Evolutionary conservation across 2,329 filamentous ascomycete genomes (phyloP), one percentile per base, ranked within the genome.

Genomic region (Ceratocystis alfenasii): DNA sequence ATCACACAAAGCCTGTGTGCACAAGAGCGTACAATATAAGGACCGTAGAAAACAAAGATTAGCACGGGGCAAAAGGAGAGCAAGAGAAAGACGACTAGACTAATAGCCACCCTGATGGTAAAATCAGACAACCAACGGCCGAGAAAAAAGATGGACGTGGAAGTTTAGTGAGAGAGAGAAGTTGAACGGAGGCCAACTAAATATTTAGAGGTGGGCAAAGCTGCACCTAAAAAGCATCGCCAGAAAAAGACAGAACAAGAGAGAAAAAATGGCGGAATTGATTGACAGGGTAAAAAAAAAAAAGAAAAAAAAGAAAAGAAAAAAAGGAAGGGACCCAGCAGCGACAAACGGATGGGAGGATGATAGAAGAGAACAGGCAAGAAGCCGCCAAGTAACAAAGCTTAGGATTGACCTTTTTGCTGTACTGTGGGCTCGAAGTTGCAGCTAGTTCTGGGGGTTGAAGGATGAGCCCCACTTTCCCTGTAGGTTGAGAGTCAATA

Each of bases 191-290:
- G 55, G 55, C 55, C 55, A 64, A 41, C 45, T 20, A 30, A 41
- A 50, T 55, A 66, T 53, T n/a, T 53, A 65, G 55, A 61, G 30
- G 65, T 61, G 62, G 53, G 61, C 41, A 53, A 30, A 63, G 64
- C 64, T 66, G 66, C 45, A 45, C 55, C 64, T 64, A 68, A 68
- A 66, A 63, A 63, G 65, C 41, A 48, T 61, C 41, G 53, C 63
- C 53, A 36, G 48, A 48, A 65, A 12, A 44, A 57, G 41, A 15
- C 36, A 41, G 36, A 41, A 41, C 12, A 41, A 41, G 12, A 41
- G 36, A 41, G 36, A 41, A 63, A 20, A 53, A 45, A 46, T n/a
- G 33, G 28, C 12, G 44, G 45, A 36, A 57, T 45, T 66, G 28
- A 60, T 60, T n/a, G 48, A 33, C 22, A 17, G 60, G 55, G 25